Conservation (phyloP, 768 basidiomycete species). For the Pleurotus tuber-regium region DNA sequence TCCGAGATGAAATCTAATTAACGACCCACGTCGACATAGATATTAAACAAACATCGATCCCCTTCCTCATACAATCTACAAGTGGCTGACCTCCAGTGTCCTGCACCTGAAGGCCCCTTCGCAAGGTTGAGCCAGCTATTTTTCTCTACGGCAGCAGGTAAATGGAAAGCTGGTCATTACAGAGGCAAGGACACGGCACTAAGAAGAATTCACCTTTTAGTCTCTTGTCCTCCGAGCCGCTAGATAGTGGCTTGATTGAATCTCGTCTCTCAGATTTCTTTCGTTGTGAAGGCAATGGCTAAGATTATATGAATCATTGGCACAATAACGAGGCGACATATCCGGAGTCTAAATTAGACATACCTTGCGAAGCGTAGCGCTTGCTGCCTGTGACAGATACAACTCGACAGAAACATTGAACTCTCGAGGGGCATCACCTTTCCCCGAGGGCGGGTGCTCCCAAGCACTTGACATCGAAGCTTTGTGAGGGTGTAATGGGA, state of each 20-base stretch:
- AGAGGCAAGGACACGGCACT: neutral
- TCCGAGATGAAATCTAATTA: neutral
- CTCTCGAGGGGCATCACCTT: constrained; percentile 35
- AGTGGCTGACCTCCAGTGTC: constrained; percentile 71
- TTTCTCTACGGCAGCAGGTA: constrained; percentile 48
- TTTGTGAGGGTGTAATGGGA: neutral
- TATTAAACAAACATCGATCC: constrained; percentile 62
- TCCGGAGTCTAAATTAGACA: constrained; percentile 8
- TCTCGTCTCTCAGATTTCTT: constrained; percentile 59
- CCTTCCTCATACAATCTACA: constrained; percentile 72
- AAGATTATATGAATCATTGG: constrained; percentile 1
- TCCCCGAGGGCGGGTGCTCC: constrained; percentile 22
- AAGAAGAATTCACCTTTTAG: constrained; percentile 50
- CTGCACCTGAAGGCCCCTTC: constrained; percentile 45
- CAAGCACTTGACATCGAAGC: constrained; percentile 31
- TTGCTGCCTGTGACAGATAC: constrained; percentile 53
- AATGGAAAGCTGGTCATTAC: no score
- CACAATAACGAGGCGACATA: neutral
- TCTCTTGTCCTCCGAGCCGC: constrained; percentile 47
- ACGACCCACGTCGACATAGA: constrained; percentile 68
- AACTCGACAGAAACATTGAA: constrained; percentile 63
- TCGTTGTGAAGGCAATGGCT: constrained; percentile 43
- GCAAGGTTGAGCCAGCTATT: constrained; percentile 67
- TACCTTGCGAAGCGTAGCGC: constrained; percentile 57
- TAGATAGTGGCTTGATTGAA: constrained; percentile 33